phyloP scores from a whole-genome alignment of 2,329 filamentous ascomycete species.

The Dothiorella sarmentorum region DNA sequence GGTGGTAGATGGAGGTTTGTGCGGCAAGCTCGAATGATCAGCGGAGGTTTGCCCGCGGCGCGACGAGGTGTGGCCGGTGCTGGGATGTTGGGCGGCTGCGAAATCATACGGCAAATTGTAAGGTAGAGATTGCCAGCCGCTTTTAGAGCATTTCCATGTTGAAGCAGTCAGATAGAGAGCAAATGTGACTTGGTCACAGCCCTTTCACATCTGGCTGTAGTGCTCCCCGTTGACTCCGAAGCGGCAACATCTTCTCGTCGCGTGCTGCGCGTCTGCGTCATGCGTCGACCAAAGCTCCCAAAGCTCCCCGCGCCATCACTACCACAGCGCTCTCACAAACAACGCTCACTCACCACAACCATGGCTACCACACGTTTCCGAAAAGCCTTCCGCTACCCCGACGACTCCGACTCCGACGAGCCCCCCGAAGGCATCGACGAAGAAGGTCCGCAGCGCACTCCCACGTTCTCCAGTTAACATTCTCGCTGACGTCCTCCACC shows the following conservation, averaged over 20 bases:
- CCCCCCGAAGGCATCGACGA: conserved; percentile 67
- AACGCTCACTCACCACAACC: background rate
- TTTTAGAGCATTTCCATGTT: too few species aligned
- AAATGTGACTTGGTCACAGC: too few species aligned
- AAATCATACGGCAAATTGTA: too few species aligned
- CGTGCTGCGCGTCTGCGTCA: conserved; percentile 12
- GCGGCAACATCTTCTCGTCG: too few species aligned
- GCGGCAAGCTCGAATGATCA: background rate
- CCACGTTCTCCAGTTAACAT: too few species aligned
- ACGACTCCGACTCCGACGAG: conserved; percentile 55
- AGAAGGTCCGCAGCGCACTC: conserved; percentile 64
- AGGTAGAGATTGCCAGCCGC: too few species aligned
- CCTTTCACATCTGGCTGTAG: too few species aligned
- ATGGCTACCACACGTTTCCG: conserved; percentile 64
- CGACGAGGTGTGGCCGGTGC: background rate
- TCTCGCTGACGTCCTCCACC: conserved; percentile 21
- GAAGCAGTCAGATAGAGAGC: too few species aligned
- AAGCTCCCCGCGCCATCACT: background rate
- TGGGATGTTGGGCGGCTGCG: background rate
- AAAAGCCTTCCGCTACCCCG: conserved; percentile 72
- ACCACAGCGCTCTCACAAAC: background rate
- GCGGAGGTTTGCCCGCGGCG: background rate
- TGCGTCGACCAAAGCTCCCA: background rate
- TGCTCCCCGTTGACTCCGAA: background rate
- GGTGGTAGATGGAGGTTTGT: background rate